Conservation (phyloP, 495 filamentous ascomycete genomes). For the Neurospora sp. region DNA sequence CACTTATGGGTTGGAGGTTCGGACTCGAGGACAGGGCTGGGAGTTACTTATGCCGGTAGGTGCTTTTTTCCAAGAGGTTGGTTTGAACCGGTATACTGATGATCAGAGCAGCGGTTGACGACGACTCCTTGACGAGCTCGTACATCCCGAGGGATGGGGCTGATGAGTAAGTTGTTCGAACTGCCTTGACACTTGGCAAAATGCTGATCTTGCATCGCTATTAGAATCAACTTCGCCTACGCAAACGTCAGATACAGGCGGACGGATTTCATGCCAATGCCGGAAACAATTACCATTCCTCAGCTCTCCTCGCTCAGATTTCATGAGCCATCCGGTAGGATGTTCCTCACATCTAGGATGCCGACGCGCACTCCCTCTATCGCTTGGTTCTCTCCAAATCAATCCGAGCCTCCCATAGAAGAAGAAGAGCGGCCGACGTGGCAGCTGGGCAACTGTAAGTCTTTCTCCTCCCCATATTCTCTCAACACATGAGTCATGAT, state of each 20-base stretch:
- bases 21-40: slow-evolving; percentile 14
- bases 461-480: neutral
- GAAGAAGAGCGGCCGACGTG: slow-evolving; percentile 7
- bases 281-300: neutral
- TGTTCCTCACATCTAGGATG: slow-evolving; percentile 19
- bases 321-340: slow-evolving; percentile 12
- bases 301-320: slow-evolving; percentile 22
- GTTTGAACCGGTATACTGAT: neutral
- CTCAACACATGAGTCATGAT: neutral
- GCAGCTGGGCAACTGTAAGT: slow-evolving; percentile 3
- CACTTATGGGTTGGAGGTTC: slow-evolving; percentile 18
- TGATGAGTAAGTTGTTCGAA: slow-evolving; percentile 11
- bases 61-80: neutral
- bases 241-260: neutral
- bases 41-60: slow-evolving; percentile 22
- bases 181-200: neutral
- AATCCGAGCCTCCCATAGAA: neutral
- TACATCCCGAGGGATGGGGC: slow-evolving; percentile 17
- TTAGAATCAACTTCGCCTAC: slow-evolving; percentile 10
- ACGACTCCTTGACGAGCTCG: neutral
- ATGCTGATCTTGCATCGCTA: neutral
- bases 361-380: neutral
- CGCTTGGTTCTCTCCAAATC: slow-evolving; percentile 5
- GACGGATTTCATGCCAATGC: neutral
- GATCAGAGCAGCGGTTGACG: neutral